Conservation (phyloP, 495 filamentous ascomycete species). For the Neurospora tetraspora region DNA sequence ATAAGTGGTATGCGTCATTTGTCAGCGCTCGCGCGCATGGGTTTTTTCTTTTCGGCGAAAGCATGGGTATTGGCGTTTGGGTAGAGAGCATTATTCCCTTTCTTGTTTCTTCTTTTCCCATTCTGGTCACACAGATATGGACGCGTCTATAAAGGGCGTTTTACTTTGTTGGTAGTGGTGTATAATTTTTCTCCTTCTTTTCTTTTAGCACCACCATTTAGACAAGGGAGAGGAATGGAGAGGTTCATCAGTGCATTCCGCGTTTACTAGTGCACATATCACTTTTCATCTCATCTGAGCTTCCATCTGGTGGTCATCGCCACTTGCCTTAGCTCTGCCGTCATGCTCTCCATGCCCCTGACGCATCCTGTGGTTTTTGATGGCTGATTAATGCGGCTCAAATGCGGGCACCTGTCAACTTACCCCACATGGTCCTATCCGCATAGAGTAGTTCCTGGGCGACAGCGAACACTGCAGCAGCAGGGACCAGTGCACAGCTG, state of each 20-base stretch:
- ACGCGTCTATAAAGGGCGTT: not conserved
- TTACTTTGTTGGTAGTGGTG: not conserved
- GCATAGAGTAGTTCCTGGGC: not conserved
- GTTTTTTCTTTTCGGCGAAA: not conserved
- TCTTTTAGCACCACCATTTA: not conserved
- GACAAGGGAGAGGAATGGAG: not conserved
- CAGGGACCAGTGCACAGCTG: not conserved
- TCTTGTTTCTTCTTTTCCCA: not conserved
- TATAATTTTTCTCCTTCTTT: not conserved
- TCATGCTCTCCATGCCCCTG: not conserved
- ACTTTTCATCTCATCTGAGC: not conserved
- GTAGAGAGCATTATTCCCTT: not conserved
- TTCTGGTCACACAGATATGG: not conserved
- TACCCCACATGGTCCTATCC: not conserved
- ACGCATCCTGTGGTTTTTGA: not conserved
- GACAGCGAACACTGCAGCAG: not conserved
- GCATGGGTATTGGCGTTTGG: slow-evolving; percentile 2
- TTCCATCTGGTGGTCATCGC: not conserved
- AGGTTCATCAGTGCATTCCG: not conserved
- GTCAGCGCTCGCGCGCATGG: not conserved
- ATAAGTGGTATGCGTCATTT: not conserved
- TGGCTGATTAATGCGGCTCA: not conserved
- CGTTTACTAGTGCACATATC: no score
- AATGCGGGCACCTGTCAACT: not conserved
- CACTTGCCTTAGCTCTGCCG: not conserved